phyloP scores from a whole-genome alignment of 345 rosid genomes.

The Eucalyptus regnans region DNA sequence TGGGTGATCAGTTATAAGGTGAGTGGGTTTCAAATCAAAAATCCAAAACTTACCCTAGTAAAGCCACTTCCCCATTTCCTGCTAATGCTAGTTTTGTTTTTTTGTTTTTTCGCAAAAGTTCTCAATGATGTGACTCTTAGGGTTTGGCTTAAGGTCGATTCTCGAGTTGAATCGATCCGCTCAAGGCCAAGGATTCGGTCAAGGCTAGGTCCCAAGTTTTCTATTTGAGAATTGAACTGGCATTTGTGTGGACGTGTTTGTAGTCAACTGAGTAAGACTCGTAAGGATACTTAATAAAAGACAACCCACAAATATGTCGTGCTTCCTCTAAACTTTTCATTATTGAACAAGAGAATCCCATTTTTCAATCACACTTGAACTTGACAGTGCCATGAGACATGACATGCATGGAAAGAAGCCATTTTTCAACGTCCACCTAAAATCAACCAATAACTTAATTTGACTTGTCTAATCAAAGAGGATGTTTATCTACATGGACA shows the following conservation, averaged over 20 bases:
- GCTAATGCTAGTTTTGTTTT: background rate
- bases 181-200: background rate
- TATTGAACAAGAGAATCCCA: background rate
- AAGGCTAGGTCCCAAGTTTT: background rate
- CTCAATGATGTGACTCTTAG: background rate
- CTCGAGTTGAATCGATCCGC: background rate
- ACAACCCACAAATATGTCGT: background rate
- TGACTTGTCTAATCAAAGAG: background rate
- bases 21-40: too few relatives aligned
- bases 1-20: too few relatives aligned
- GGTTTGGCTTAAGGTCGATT: background rate
- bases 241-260: background rate
- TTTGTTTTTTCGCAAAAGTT: background rate
- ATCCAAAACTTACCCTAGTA: too few relatives aligned
- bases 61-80: too few relatives aligned
- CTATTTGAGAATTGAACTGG: background rate
- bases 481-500: background rate
- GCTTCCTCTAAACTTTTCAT: background rate
- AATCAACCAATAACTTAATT: background rate
- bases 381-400: background rate
- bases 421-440: background rate
- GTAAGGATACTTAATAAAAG: background rate
- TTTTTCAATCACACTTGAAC: background rate
- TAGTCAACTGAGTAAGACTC: background rate
- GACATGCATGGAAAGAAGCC: background rate